Percentiles rank a stretch among this genome's conserved stretches.
phyloP scores from a whole-genome alignment of 1,284 basidiomycete species.

The Phlebopus sp. region DNA sequence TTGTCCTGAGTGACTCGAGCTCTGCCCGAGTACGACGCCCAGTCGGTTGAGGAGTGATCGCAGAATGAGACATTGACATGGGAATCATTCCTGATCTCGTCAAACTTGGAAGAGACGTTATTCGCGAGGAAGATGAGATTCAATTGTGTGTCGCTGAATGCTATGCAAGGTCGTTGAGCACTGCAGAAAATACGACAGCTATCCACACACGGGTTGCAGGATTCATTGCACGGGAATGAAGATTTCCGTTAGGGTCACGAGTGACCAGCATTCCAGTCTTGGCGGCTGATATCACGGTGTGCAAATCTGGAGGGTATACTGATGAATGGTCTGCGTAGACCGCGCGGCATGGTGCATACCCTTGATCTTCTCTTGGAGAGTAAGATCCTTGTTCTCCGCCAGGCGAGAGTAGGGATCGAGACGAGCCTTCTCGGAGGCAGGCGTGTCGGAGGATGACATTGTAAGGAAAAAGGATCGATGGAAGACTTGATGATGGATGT shows the following conservation, averaged over 20 bases:
- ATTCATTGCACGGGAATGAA: constrained; percentile 87
- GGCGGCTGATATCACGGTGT: constrained; percentile 57
- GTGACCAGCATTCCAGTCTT: constrained; percentile 82
- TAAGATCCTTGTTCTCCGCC: constrained; percentile 52
- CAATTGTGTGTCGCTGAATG: constrained; percentile 44
- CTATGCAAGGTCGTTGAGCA: constrained; percentile 31
- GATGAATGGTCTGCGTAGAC: neutral
- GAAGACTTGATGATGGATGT: constrained; percentile 1
- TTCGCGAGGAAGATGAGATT: constrained; percentile 76
- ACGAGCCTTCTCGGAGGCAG: constrained; percentile 28
- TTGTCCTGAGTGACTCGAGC: constrained; percentile 67
- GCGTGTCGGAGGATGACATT: constrained; percentile 23
- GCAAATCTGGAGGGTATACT: constrained; percentile 43
- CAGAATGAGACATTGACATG: constrained; percentile 83
- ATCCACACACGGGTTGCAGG: constrained; percentile 56
- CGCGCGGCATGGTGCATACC: constrained; percentile 35
- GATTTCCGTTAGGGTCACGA: constrained; percentile 64
- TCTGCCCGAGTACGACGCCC: constrained; percentile 82
- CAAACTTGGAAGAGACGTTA: constrained; percentile 71
- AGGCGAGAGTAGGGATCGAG: constrained; percentile 69
- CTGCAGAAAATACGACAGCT: neutral
- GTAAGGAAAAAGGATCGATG: constrained; percentile 1
- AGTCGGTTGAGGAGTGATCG: constrained; percentile 71
- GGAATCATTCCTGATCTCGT: constrained; percentile 71
- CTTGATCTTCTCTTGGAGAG: constrained; percentile 63